Evolutionary conservation across 1,284 basidiomycete genomes (phyloP), one percentile per base, ranked within the genome.

Genomic region (Wolfiporia cocos): DNA sequence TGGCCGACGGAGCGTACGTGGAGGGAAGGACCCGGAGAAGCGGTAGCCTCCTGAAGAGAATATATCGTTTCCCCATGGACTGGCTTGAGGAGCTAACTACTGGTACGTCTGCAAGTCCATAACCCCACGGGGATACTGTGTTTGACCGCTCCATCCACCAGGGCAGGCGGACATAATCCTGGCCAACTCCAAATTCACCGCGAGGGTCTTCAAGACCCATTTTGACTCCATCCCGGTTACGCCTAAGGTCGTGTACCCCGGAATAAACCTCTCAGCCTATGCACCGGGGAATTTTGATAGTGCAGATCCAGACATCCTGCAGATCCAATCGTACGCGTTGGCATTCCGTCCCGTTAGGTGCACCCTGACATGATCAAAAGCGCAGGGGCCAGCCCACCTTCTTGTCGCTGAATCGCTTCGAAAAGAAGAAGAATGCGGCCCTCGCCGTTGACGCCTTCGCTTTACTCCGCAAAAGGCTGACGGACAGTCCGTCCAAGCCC

Each of bases 331-430:
- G 87, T 92, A 57, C 62, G 10, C 19, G 14, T 20, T 23, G 11
- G 31, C 3, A 18, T 2, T 41, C 11, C 1, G 21, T 12, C 31
- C 48, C 35, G 3, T 39, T 26, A 37, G 37, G 31, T 10, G 10
- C 28, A 15, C 14, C 14, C 18, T 34, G 32, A 44, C 24, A 3
- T 14, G 11, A 18, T 3, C 20, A 31, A 15, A 37, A 39, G 32
- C 18, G 33, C 57, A 93, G 90, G 18, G 62, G 76, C 26, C 72
- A 75, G 3, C 89, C 86, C 1, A 92, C 87, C 0, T 63, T 99
- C 2, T 56, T 98, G 0, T 97, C 93, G 0, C 70, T 99, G 39
- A 99, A 99, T 60, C 86, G 95, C 1, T 99, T 96, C 57, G 95
- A 99, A 66, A 81, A 76, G 49, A 99, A 98, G 71, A 99, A 99